Evolutionary conservation across 1,139 yeast species (phyloP), one percentile per base, ranked within the genome.

Genomic region (Wickerhamomyces sp.): DNA sequence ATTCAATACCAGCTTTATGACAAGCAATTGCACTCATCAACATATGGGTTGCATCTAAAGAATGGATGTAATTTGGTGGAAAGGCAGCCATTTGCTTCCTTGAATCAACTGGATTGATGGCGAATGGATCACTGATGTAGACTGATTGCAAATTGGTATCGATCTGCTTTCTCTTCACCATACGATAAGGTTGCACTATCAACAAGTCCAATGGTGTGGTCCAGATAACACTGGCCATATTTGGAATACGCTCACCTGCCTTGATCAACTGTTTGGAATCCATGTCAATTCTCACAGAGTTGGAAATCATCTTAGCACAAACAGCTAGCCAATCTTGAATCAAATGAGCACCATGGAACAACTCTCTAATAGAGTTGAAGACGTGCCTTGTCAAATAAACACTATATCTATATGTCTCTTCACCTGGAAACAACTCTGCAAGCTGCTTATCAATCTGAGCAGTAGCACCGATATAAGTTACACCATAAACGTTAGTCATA

Each of bases 401-500:
- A 6, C 95, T 72, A 42, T 68, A 62, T 28, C 44, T 49, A 19
- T 62, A 54, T 22, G 54, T 49, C 14, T 56, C 59, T 15, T 69
- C 49, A 61, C 64, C 47, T 13, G 47, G 39, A 58, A 66, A 48
- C 67, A 73, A 40, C 62, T 58, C 39, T 59, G 65, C 66, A 29
- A 78, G 59, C 56, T 83, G 86, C 48, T 78, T 82, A 40, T 72
- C 72, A 51, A 91, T 87, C 63, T 91, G 99, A 5, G 79, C 81
- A 19, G 87, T 75, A 0, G 97, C 98, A 15, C 99, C 99, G 43
- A 87, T 75, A 57, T 75, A 87, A 0, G 99, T 91, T 11, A 91
- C 99, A 49, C 99, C 99, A 56, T 93, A 91, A 28, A 91, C 99
- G 52, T 88, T 89, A 2, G 99, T 91, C 99, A 91, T 91, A 21